A percentile compares a stretch with the other conserved stretches of the same genome.
These are phyloP conservation scores for Pythium dissimile DNA, from an alignment of 352 stramenopile genomes.

Conservation along the genomic window DNA sequence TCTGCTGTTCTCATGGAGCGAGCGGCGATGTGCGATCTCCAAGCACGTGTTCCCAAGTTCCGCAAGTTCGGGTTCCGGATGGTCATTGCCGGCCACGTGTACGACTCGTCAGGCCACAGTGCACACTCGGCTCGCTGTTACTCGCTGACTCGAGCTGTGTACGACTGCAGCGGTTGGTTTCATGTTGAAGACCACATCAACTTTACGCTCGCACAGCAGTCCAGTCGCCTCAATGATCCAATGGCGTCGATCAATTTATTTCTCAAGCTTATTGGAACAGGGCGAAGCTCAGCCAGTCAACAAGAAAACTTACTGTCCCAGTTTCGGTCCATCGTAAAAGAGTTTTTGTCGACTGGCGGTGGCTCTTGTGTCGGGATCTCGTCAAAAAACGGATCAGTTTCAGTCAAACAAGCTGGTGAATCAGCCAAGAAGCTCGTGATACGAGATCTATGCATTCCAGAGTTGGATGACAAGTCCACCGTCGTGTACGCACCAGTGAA, in stretches of 20 bases:
- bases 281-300: conserved; percentile 76
- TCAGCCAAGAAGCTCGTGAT: conserved; percentile 57
- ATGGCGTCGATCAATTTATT: conserved; percentile 85
- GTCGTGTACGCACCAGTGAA: conserved; percentile 80
- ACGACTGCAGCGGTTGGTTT: conserved; percentile 79
- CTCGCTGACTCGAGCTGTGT: conserved; percentile 68
- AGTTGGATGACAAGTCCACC: conserved; percentile 79
- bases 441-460: conserved; percentile 69
- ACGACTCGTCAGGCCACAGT: conserved; percentile 65
- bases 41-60: conserved; percentile 65
- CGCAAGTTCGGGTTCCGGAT: conserved; percentile 89
- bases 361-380: conserved; percentile 6
- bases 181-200: conserved; percentile 89
- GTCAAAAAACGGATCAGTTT: conserved; percentile 28
- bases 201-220: conserved; percentile 80
- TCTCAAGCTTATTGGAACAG: conserved; percentile 81
- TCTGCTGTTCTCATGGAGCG: conserved; percentile 80
- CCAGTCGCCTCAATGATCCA: conserved; percentile 67
- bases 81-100: conserved; percentile 87
- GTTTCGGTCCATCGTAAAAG: conserved; percentile 83
- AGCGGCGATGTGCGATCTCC: conserved; percentile 74
- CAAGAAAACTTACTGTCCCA: conserved; percentile 82
- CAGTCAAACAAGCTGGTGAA: conserved; percentile 16
- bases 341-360: conserved; percentile 42
- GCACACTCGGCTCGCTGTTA: conserved; percentile 83